These are phyloP conservation scores for Gossypium raimondii DNA, from an alignment of 345 rosid genomes.

Conservation along the genomic window DNA sequence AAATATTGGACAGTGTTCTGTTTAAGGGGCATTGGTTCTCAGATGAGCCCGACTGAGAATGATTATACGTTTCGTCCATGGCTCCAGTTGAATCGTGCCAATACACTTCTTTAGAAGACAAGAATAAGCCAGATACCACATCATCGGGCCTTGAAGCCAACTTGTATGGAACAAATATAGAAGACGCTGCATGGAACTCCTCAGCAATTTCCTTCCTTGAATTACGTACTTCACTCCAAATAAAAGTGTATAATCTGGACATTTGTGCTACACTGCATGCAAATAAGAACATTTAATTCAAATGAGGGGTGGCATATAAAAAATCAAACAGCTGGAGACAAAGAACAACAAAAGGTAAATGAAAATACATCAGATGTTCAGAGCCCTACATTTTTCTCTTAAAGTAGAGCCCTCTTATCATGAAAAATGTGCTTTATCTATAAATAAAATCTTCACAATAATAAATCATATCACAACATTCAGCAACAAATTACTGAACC, in stretches of 20 bases:
- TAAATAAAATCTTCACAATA: not conserved
- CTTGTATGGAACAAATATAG: conserved; percentile 66
- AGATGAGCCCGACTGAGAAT: conserved; percentile 29
- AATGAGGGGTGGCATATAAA: not conserved
- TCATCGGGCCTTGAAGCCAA: conserved; percentile 44
- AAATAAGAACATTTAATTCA: conserved; percentile 24
- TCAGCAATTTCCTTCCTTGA: conserved; percentile 44
- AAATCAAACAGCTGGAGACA: not conserved
- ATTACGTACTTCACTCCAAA: conserved; percentile 64
- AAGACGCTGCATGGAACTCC: conserved; percentile 46
- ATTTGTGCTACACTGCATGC: conserved; percentile 60
- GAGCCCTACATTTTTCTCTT: not conserved
- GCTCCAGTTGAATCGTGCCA: conserved; percentile 82
- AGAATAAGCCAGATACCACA: conserved; percentile 54
- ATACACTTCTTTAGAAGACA: conserved; percentile 58
- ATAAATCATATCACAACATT: not conserved
- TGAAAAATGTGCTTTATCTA: not conserved
- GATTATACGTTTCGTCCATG: conserved; percentile 42
- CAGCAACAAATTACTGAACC: not conserved
- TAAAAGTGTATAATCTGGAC: conserved; percentile 65
- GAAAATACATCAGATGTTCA: not conserved
- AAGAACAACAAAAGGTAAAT: not conserved
- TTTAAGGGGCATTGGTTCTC: conserved; percentile 28
- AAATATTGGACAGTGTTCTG: conserved; percentile 61
- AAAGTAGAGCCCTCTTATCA: not conserved